These are phyloP conservation scores for Dillenia suffruticosa DNA, from an alignment of 164 flowering plant genomes.

Conservation along the genomic window DNA sequence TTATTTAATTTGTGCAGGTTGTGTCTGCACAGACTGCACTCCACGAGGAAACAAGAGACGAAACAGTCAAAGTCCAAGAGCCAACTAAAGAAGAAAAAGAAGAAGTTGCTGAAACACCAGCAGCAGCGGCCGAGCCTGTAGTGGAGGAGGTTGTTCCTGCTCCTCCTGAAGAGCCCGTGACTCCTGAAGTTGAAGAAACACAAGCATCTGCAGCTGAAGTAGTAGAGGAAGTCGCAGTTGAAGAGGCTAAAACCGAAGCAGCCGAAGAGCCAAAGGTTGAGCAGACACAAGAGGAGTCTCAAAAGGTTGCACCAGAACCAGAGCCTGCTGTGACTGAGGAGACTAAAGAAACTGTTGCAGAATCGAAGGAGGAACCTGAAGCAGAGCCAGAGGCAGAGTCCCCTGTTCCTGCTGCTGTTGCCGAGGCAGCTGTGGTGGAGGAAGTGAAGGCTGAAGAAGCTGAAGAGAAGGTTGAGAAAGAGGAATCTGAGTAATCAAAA, in stretches of 20 bases:
- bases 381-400: background rate
- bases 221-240: no score
- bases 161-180: no score
- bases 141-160: slow-evolving; percentile 5
- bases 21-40: slow-evolving; percentile 22
- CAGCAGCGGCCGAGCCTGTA: slow-evolving; percentile 7
- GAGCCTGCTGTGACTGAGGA: no score
- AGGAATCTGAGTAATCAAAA: background rate
- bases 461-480: slow-evolving; percentile 1
- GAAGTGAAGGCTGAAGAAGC: background rate
- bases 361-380: slow-evolving; percentile 7
- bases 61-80: background rate
- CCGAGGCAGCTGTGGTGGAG: background rate
- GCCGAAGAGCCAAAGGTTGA: no score
- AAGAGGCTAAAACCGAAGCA: no score
- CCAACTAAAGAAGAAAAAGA: slow-evolving; percentile 12
- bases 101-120: slow-evolving; percentile 1
- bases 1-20: slow-evolving; percentile 17
- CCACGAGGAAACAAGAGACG: slow-evolving; percentile 13
- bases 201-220: no score
- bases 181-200: no score
- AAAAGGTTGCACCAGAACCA: no score
- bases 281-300: no score
- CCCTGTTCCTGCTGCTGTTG: background rate
- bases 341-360: slow-evolving; percentile 7